Percentiles rank a stretch among this genome's conserved stretches.
phyloP scores from a whole-genome alignment of 2,329 filamentous ascomycete genomes.

The Triangularia verruculosa region DNA sequence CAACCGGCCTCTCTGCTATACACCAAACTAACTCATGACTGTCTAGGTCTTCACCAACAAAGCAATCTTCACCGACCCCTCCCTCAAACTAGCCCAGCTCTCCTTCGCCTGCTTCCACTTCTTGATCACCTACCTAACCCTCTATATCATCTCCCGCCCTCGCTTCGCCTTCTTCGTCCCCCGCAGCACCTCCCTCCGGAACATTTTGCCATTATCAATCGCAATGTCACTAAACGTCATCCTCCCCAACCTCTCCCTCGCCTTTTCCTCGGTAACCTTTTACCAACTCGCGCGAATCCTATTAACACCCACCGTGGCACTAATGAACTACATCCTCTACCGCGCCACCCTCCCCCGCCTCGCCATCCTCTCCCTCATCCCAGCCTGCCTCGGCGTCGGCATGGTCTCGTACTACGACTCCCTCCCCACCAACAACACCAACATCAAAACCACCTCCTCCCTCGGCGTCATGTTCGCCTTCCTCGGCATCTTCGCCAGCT shows the following conservation, averaged over 20 bases:
- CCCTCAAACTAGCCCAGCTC: conserved; percentile 59
- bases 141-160: conserved; percentile 60
- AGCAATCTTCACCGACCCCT: conserved; percentile 62
- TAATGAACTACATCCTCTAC: conserved; percentile 64
- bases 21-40: too few species aligned
- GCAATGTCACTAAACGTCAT: conserved; percentile 69
- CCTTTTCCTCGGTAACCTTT: conserved; percentile 66
- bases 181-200: conserved; percentile 50
- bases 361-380: conserved; percentile 55
- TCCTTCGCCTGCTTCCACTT: conserved; percentile 69
- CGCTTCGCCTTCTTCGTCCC: conserved; percentile 57
- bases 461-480: conserved; percentile 65
- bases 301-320: conserved; percentile 61
- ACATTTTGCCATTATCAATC: conserved; percentile 62
- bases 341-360: conserved; percentile 51
- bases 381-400: conserved; percentile 62
- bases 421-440: conserved; percentile 45
- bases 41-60: conserved; percentile 71
- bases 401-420: conserved; percentile 68
- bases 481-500: conserved; percentile 60
- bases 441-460: conserved; percentile 53
- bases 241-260: conserved; percentile 64
- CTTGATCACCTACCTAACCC: conserved; percentile 60
- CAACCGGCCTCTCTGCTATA: too few species aligned
- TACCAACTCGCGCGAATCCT: conserved; percentile 68